Percentiles rank a stretch among this genome's conserved stretches.
These are phyloP conservation scores for Blastobotrys muscicola DNA, from an alignment of 805 yeast species.

Conservation along the genomic window DNA sequence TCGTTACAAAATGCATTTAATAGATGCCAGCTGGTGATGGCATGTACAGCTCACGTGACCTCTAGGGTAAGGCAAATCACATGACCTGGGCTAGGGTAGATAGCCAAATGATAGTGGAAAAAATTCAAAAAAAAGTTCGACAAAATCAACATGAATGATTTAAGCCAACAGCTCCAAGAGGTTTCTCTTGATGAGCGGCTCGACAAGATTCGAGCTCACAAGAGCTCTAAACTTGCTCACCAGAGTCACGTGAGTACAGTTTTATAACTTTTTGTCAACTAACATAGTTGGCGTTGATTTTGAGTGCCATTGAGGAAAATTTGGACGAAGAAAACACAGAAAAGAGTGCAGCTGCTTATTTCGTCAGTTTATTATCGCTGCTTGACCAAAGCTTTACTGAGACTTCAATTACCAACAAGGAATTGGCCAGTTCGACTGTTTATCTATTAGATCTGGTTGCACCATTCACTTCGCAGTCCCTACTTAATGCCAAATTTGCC, in stretches of 20 bases:
- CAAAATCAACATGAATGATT: neutral
- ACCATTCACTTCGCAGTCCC: slow-evolving; percentile 53
- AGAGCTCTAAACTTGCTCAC: slow-evolving; percentile 71
- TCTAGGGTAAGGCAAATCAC: no score
- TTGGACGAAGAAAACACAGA: slow-evolving; percentile 53
- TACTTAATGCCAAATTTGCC: slow-evolving; percentile 65
- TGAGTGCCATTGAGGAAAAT: slow-evolving; percentile 86
- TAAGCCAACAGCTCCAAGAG: neutral
- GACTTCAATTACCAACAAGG: slow-evolving; percentile 47
- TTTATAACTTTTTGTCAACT: neutral
- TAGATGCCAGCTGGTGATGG: no score
- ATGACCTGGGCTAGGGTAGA: no score
- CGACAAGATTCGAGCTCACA: slow-evolving; percentile 50
- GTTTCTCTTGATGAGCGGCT: slow-evolving; percentile 16
- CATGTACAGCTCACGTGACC: no score
- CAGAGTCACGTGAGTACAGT: slow-evolving; percentile 49
- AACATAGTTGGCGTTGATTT: slow-evolving; percentile 54
- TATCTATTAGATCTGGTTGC: slow-evolving; percentile 74
- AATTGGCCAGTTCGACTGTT: slow-evolving; percentile 63
- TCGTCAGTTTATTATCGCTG: slow-evolving; percentile 72
- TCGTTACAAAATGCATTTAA: no score
- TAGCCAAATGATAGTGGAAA: no score
- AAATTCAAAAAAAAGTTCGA: no score
- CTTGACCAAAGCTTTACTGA: slow-evolving; percentile 58
- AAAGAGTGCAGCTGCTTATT: slow-evolving; percentile 68